Conservation (phyloP, 805 yeast species). For the Lachancea sp. region DNA sequence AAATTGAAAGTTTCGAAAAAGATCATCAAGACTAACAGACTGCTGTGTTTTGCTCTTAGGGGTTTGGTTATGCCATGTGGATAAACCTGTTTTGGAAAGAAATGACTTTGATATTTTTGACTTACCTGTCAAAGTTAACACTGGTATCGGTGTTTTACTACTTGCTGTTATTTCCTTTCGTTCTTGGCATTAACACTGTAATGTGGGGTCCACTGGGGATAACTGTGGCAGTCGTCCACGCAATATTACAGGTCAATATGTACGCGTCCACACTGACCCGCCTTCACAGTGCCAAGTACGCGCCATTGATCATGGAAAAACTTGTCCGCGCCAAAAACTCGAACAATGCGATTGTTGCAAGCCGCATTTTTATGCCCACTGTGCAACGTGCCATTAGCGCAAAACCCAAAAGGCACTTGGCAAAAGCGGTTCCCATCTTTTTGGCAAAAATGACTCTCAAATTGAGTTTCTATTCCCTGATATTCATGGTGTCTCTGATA, state of each 20-base stretch:
- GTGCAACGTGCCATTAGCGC: background rate
- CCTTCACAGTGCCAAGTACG: background rate
- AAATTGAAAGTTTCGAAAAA: background rate
- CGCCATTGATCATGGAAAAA: background rate
- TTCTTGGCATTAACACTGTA: constrained; percentile 2
- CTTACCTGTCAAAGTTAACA: constrained; percentile 1
- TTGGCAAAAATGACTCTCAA: constrained; percentile 6
- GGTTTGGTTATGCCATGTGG: constrained; percentile 1
- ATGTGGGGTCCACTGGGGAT: constrained; percentile 4
- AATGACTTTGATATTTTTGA: constrained; percentile 1
- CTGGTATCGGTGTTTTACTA: constrained; percentile 1
- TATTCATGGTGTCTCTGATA: constrained; percentile 10
- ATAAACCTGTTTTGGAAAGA: constrained; percentile 2
- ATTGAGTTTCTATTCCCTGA: background rate
- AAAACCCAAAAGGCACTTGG: constrained; percentile 1
- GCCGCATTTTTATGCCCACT: background rate
- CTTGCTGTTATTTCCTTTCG: constrained; percentile 2
- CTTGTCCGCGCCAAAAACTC: background rate
- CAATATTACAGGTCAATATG: constrained; percentile 4
- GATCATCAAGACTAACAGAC: background rate
- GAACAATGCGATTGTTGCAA: background rate
- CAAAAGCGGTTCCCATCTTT: background rate
- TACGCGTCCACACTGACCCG: constrained; percentile 2
- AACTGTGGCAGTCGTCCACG: constrained; percentile 4
- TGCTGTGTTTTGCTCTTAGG: background rate